These are phyloP conservation scores for Tricholoma terreum DNA, from an alignment of 768 basidiomycete genomes.

Conservation along the genomic window DNA sequence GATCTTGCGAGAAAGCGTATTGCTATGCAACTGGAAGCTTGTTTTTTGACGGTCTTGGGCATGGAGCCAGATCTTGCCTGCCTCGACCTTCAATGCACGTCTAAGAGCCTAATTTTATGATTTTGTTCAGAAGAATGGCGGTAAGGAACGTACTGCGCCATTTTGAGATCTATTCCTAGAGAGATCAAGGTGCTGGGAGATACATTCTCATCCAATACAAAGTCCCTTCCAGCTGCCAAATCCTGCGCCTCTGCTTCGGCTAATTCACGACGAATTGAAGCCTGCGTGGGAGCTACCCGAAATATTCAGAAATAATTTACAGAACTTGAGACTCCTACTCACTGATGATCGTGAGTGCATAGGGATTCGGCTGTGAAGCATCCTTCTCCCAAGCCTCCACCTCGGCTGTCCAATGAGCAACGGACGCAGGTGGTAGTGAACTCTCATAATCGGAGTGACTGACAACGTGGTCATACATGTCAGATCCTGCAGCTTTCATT, in stretches of 20 bases:
- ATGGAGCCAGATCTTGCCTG: constrained; percentile 1
- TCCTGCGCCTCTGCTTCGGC: too few species aligned
- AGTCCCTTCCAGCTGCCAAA: too few species aligned
- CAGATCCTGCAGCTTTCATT: constrained; percentile 6
- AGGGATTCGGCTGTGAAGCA: constrained; percentile 5
- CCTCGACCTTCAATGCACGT: background rate
- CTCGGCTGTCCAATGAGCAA: constrained; percentile 8
- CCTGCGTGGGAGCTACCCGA: constrained; percentile 6
- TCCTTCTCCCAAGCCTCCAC: constrained; percentile 15
- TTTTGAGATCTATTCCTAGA: constrained; percentile 14
- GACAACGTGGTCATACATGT: constrained; percentile 5
- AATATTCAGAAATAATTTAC: background rate
- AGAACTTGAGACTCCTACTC: background rate
- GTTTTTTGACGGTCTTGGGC: constrained; percentile 6
- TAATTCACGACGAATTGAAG: background rate
- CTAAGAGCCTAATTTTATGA: background rate
- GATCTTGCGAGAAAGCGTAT: constrained; percentile 9
- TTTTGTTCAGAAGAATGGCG: background rate
- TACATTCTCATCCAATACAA: too few species aligned
- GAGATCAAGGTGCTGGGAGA: constrained; percentile 9
- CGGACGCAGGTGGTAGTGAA: background rate
- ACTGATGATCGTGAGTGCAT: background rate
- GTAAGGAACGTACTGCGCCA: constrained; percentile 14
- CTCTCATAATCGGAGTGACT: constrained; percentile 7
- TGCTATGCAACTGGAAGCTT: constrained; percentile 8